Evolutionary conservation across 495 filamentous ascomycete genomes (phyloP).

Genomic region (Usnea hakonensis): DNA sequence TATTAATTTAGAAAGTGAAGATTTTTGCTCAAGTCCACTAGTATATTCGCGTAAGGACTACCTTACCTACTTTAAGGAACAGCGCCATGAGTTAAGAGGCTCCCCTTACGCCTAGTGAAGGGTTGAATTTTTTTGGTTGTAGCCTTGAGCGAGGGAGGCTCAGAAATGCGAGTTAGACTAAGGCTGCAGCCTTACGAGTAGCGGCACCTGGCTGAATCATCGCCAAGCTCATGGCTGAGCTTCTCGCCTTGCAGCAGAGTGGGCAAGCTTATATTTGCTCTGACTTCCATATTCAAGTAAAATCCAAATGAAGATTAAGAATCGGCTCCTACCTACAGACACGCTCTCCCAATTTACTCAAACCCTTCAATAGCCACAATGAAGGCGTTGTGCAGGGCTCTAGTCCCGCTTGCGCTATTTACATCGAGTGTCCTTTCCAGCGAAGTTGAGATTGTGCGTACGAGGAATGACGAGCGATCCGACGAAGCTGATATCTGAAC

Average conservation of each 20-base stretch:
- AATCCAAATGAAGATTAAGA: neutral
- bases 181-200: neutral
- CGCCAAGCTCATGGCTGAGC: neutral
- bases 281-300: neutral
- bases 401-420: constrained; percentile 40
- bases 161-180: neutral
- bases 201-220: neutral
- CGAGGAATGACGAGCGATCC: constrained; percentile 1
- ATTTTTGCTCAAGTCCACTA: no score
- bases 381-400: constrained; percentile 4
- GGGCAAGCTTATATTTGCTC: neutral
- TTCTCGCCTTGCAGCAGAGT: neutral
- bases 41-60: no score
- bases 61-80: no score
- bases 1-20: no score
- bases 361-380: neutral
- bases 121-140: no score
- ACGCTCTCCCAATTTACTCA: neutral
- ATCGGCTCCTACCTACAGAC: neutral
- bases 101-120: no score
- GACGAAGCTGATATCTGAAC: constrained; percentile 14
- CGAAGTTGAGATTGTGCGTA: constrained; percentile 56
- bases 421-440: constrained; percentile 49
- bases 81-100: no score
- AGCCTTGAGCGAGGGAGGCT: no score